Evolutionary conservation across 805 yeast genomes (phyloP), one percentile per base, ranked within the genome.

Genomic region (Candida endomychidarum): DNA sequence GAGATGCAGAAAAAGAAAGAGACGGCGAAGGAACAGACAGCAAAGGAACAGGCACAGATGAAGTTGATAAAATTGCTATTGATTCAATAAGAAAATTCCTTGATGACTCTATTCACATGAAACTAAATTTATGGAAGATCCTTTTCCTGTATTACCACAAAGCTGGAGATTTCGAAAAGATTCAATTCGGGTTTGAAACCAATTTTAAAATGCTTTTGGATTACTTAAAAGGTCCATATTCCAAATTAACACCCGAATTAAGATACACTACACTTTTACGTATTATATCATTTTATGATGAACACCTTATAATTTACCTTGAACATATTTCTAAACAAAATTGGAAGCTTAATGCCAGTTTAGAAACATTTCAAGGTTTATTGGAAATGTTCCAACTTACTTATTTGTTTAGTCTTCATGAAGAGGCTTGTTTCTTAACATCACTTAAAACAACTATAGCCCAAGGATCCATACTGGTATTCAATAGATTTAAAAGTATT

Each of bases 71-170:
- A 17, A 46, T 44, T 2, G 63, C 70, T 0, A 49, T 67, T 6
- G 19, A 37, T 5, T 80, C 89, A 6, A 80, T 88, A 57, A 66
- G 72, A 16, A 58, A 65, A 9, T 87, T 91, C 53, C 65, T 93
- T 11, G 61, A 67, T 2, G 67, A 65, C 9, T 79, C 95, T 0
- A 65, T 83, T 16, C 82, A 78, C 16, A 72, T 88, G 55, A 77
- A 77, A 41, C 62, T 89, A 26, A 81, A 81, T 39, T 61, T 93
- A 2, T 90, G 97, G 95, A 78, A 77, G 22, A 71, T 83, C 17
- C 63, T 90, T 12, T 70, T 87, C 34, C 77, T 74, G 46, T 73
- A 74, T 40, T 86, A 83, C 50, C 54, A 52, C 16, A 55, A 51
- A 7, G 51, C 48, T 11, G 37, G 46, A 6, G 46, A 54, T 16